Percentiles rank a stretch among this genome's conserved stretches.
Evolutionary conservation across 208 protist genomes (phyloP).

Genomic region (Jaenimonas drosophilae): DNA sequence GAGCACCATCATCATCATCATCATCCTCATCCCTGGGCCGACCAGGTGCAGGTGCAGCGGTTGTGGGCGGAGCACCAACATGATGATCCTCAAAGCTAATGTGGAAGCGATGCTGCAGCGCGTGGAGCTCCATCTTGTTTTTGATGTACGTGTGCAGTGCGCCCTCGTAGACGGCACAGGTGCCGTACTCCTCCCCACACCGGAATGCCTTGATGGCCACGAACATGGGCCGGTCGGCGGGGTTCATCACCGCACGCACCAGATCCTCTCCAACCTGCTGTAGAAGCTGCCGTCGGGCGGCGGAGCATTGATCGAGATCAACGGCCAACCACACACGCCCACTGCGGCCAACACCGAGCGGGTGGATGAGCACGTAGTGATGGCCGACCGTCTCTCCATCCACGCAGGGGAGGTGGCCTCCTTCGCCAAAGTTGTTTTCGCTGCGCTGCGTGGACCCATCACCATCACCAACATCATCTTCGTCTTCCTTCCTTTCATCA

Average conservation of each 20-base stretch:
- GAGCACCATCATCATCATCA: no score
- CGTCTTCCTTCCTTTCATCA: slow-evolving; percentile 1
- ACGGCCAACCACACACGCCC: slow-evolving; percentile 60
- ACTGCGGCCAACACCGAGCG: slow-evolving; percentile 38
- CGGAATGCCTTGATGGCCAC: slow-evolving; percentile 70
- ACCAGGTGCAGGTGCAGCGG: no score
- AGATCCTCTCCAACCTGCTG: slow-evolving; percentile 20
- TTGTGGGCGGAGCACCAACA: no score
- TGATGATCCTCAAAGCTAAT: background rate
- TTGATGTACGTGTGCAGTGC: slow-evolving; percentile 37
- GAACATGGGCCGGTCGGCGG: slow-evolving; percentile 26
- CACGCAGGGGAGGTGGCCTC: slow-evolving; percentile 43
- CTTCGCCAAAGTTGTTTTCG: slow-evolving; percentile 30
- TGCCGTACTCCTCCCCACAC: slow-evolving; percentile 25
- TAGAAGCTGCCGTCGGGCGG: slow-evolving; percentile 29
- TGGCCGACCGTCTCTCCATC: slow-evolving; percentile 52
- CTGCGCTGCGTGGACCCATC: slow-evolving; percentile 11
- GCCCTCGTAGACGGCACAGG: slow-evolving; percentile 32
- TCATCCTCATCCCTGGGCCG: no score
- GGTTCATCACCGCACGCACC: slow-evolving; percentile 19
- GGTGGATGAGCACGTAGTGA: slow-evolving; percentile 34
- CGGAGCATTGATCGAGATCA: slow-evolving; percentile 40
- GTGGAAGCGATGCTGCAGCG: slow-evolving; percentile 11
- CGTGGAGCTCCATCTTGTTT: slow-evolving; percentile 21
- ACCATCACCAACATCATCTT: slow-evolving; percentile 4